phyloP scores from a whole-genome alignment of 2,329 filamentous ascomycete species.

The Cercospora sesami region DNA sequence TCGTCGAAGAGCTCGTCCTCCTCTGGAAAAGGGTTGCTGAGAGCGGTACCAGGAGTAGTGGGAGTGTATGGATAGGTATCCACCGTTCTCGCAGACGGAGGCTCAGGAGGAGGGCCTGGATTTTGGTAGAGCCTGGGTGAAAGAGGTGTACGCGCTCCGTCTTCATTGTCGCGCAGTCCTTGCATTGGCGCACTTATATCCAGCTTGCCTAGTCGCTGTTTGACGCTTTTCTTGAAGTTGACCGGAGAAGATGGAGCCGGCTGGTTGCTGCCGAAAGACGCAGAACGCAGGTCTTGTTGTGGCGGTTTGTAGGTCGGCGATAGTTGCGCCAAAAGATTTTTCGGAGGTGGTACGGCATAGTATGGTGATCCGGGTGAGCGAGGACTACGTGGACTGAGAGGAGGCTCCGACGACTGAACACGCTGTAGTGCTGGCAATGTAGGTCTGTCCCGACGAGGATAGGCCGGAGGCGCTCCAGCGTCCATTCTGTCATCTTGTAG shows the following conservation, averaged over 20 bases:
- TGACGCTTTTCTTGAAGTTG: slow-evolving; percentile 38
- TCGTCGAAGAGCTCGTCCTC: slow-evolving; percentile 29
- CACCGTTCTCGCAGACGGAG: slow-evolving; percentile 42
- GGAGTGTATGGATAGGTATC: slow-evolving; percentile 34
- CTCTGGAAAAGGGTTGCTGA: slow-evolving; percentile 25
- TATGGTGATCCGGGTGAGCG: slow-evolving; percentile 37
- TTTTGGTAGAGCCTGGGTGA: slow-evolving; percentile 57
- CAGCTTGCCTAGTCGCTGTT: slow-evolving; percentile 34
- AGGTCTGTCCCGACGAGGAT: slow-evolving; percentile 4
- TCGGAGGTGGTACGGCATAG: slow-evolving; percentile 41
- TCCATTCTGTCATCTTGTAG: too few relatives aligned
- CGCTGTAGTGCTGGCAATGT: slow-evolving; percentile 9
- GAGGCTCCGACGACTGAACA: slow-evolving; percentile 31
- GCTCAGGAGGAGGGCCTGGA: slow-evolving; percentile 56
- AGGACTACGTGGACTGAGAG: slow-evolving; percentile 40
- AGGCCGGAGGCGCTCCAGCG: slow-evolving; percentile 2
- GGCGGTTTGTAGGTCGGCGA: slow-evolving; percentile 19
- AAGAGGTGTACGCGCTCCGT: slow-evolving; percentile 53
- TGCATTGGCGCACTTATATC: slow-evolving; percentile 59
- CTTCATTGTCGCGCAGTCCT: slow-evolving; percentile 39
- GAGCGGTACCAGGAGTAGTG: slow-evolving; percentile 36
- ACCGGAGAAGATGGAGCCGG: slow-evolving; percentile 34
- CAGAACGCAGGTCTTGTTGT: slow-evolving; percentile 33
- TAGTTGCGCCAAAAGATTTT: slow-evolving; percentile 9
- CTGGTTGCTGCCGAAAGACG: slow-evolving; percentile 45